Evolutionary conservation across 306 rosid genomes (phyloP).

Genomic region (Cyamopsis tetragonoloba): DNA sequence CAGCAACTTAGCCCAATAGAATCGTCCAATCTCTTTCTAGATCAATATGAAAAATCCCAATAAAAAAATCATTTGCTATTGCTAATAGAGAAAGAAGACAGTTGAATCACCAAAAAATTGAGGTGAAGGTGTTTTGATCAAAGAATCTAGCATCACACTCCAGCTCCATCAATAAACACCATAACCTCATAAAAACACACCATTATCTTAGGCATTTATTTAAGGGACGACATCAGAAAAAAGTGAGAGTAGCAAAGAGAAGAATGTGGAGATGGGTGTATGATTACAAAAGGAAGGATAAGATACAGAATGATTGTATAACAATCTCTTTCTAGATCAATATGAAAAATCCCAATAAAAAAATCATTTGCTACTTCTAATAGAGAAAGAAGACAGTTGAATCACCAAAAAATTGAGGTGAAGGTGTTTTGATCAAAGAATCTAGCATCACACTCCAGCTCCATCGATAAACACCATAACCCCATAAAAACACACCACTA

Average conservation of each 20-base stretch:
- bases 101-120: not conserved
- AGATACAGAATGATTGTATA: no score
- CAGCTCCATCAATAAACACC: not conserved
- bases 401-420: not conserved
- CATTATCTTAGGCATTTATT: no score
- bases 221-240: no score
- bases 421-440: not conserved
- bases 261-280: no score
- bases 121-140: not conserved
- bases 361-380: not conserved
- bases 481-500: not conserved
- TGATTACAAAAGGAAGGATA: no score
- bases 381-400: not conserved
- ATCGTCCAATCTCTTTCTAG: not conserved
- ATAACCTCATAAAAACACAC: not conserved
- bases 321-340: not conserved
- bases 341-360: not conserved
- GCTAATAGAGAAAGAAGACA: constrained; percentile 2
- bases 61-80: not conserved
- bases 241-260: no score
- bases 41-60: not conserved
- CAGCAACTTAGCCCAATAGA: not conserved
- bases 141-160: not conserved
- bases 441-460: not conserved
- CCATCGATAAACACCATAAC: not conserved